Percentiles rank a stretch among this genome's conserved stretches.
Conservation (phyloP, 192 early-diverging fungal species). For the Linnemannia zychae region DNA sequence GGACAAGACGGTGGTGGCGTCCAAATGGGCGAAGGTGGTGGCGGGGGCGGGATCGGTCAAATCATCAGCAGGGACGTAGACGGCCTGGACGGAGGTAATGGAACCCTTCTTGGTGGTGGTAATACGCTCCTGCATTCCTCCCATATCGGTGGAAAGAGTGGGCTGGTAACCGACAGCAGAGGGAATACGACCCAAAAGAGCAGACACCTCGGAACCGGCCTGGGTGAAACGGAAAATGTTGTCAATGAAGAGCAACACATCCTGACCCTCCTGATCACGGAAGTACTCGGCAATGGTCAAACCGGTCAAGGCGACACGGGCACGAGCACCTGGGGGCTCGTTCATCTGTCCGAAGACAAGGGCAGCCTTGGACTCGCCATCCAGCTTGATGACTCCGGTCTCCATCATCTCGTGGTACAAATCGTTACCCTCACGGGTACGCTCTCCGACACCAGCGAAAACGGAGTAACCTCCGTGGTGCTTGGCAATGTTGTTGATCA, state of each 20-base stretch:
- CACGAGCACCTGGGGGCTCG: constrained; percentile 99
- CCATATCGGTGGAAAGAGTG: constrained; percentile 99
- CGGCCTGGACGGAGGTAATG: constrained; percentile 98
- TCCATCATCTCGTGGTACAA: constrained; percentile 99
- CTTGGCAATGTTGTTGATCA: constrained; percentile 99
- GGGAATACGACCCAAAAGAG: constrained; percentile 98
- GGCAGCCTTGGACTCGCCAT: constrained; percentile 94
- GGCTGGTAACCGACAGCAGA: constrained; percentile 99
- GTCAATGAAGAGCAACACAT: constrained; percentile 99
- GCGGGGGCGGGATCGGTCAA: constrained; percentile 99
- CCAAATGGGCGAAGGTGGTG: constrained; percentile 99
- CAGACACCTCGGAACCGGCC: constrained; percentile 99
- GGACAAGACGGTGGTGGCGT: constrained; percentile 99
- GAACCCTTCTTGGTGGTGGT: constrained; percentile 99
- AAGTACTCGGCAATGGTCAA: constrained; percentile 99
- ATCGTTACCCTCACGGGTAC: constrained; percentile 99
- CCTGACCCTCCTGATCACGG: constrained; percentile 99
- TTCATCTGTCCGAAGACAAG: constrained; percentile 99
- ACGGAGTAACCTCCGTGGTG: constrained; percentile 99
- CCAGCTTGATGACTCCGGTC: constrained; percentile 96
- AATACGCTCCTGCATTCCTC: constrained; percentile 99
- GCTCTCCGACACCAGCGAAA: constrained; percentile 98
- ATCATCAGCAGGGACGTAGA: constrained; percentile 99
- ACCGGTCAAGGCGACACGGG: constrained; percentile 97
- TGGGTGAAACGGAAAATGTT: constrained; percentile 99